These are phyloP conservation scores for Lasiodiplodia hormozganensis DNA, from an alignment of 2,329 filamentous ascomycete species.

Conservation along the genomic window DNA sequence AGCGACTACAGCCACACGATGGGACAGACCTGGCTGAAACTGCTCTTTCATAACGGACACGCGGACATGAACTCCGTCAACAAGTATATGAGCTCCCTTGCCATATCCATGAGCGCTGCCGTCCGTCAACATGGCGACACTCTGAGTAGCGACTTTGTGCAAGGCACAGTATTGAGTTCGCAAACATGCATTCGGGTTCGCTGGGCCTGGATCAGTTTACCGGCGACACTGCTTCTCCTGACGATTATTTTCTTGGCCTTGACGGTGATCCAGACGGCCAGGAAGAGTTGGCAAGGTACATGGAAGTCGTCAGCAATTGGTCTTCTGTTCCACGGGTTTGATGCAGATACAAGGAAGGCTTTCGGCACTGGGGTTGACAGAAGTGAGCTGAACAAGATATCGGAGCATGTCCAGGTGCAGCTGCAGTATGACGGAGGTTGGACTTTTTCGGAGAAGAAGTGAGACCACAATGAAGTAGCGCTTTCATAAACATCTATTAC, in stretches of 20 bases:
- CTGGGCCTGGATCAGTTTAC: neutral
- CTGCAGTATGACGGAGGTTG: neutral
- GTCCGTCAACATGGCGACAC: neutral
- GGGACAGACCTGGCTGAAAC: neutral
- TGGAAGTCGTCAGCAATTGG: conserved; percentile 2
- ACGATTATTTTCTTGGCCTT: neutral
- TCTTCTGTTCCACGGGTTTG: conserved; percentile 1
- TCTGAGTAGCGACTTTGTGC: neutral
- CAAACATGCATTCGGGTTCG: conserved; percentile 3
- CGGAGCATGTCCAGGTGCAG: neutral
- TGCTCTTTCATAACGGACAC: neutral
- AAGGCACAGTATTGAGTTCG: neutral
- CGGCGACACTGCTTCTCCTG: neutral
- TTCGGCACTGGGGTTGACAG: neutral
- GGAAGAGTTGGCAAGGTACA: neutral
- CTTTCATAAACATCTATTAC: too few relatives aligned
- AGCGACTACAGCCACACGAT: neutral
- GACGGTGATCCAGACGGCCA: neutral
- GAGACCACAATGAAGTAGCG: neutral
- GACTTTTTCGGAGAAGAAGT: neutral
- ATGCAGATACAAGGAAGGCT: neutral
- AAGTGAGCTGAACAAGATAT: neutral
- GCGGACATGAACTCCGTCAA: neutral
- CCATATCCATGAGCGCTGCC: neutral
- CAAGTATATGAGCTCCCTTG: neutral